Conservation (phyloP, 495 filamentous ascomycete genomes). For the Oleoguttula mirabilis region DNA sequence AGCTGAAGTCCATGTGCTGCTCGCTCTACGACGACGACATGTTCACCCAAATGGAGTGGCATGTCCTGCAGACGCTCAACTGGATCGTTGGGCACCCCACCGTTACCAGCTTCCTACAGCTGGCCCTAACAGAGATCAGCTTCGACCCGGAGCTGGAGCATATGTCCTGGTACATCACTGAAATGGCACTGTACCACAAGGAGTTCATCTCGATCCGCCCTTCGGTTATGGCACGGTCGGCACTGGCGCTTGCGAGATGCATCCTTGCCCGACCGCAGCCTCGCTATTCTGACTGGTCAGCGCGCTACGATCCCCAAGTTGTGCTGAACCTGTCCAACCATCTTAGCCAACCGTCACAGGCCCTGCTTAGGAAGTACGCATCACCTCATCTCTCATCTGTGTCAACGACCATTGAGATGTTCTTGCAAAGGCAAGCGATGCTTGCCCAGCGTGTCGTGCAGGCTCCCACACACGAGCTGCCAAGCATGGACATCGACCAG, state of each 20-base stretch:
- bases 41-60: conserved; percentile 99
- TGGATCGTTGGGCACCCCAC: conserved; percentile 96
- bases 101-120: conserved; percentile 79
- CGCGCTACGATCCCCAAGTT: conserved; percentile 64
- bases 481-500: conserved; percentile 24
- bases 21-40: conserved; percentile 96
- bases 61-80: conserved; percentile 92
- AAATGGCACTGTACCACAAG: conserved; percentile 89
- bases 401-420: conserved; percentile 67
- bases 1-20: conserved; percentile 98
- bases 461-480: conserved; percentile 37
- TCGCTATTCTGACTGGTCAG: conserved; percentile 65
- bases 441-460: conserved; percentile 53
- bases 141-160: conserved; percentile 81
- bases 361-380: conserved; percentile 79
- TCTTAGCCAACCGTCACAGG: conserved; percentile 73
- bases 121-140: conserved; percentile 48
- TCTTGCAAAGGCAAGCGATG: conserved; percentile 72
- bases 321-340: conserved; percentile 75
- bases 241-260: conserved; percentile 72
- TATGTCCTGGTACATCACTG: conserved; percentile 85
- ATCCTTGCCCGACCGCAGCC: conserved; percentile 72
- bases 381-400: conserved; percentile 69
- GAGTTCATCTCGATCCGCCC: conserved; percentile 87
- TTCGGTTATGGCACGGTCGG: conserved; percentile 78